A percentile compares a stretch with the other conserved stretches of the same genome.
phyloP scores from a whole-genome alignment of 73 alveolate genomes.

The Paramecium octaurelia region DNA sequence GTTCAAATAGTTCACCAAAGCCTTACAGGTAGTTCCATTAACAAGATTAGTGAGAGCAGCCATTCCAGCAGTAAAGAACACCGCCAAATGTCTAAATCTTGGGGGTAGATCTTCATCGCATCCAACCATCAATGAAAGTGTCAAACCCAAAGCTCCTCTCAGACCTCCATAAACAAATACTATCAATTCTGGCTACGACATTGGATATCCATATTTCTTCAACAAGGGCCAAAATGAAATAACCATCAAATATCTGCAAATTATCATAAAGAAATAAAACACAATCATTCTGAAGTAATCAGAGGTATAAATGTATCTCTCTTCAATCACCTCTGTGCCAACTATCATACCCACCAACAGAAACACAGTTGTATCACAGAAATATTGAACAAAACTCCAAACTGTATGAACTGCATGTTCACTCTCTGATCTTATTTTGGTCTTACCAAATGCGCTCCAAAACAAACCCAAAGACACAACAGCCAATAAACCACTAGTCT shows the following conservation, averaged over 20 bases:
- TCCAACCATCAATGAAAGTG: constrained; percentile 67
- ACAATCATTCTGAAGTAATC: constrained; percentile 67
- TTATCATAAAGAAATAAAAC: constrained; percentile 64
- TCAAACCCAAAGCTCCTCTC: constrained; percentile 76
- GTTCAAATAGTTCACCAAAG: constrained; percentile 49
- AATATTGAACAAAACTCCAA: constrained; percentile 64
- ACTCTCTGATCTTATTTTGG: constrained; percentile 61
- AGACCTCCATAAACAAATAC: constrained; percentile 71
- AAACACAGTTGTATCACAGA: constrained; percentile 69
- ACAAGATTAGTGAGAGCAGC: constrained; percentile 67
- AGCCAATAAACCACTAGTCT: constrained; percentile 64
- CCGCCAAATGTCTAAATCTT: constrained; percentile 58
- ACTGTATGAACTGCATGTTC: constrained; percentile 70
- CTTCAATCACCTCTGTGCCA: constrained; percentile 62
- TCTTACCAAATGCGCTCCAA: constrained; percentile 69
- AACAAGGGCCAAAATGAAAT: constrained; percentile 61
- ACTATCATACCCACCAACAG: constrained; percentile 67
- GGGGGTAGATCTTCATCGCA: constrained; percentile 57
- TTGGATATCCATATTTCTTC: constrained; percentile 66
- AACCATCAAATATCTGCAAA: constrained; percentile 61
- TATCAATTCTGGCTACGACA: constrained; percentile 50
- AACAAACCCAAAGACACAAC: constrained; percentile 71
- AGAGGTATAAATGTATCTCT: constrained; percentile 52
- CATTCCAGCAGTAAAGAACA: constrained; percentile 73
- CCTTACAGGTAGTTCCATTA: constrained; percentile 68